A percentile compares a stretch with the other conserved stretches of the same genome.
Evolutionary conservation across 2,329 filamentous ascomycete species (phyloP).

Genomic region (Alternaria sp.): DNA sequence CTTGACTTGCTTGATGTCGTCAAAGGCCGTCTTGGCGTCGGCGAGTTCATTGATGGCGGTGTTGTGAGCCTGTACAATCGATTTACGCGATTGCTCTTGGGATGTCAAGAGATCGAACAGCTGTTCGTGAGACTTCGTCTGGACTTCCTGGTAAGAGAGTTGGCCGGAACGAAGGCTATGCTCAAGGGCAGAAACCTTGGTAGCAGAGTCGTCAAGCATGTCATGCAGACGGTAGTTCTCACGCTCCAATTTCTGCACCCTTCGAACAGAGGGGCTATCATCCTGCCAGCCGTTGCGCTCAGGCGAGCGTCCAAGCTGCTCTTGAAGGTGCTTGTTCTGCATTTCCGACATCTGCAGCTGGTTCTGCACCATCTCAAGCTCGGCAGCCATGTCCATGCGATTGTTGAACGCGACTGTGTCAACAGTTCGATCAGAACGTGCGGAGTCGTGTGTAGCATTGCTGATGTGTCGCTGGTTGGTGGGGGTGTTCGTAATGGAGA

Average conservation of each 20-base stretch:
- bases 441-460: slow-evolving; percentile 75
- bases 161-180: slow-evolving; percentile 86
- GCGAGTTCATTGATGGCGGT: slow-evolving; percentile 82
- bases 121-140: slow-evolving; percentile 92
- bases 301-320: slow-evolving; percentile 77
- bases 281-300: slow-evolving; percentile 68
- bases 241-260: slow-evolving; percentile 89
- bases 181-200: slow-evolving; percentile 89
- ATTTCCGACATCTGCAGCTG: slow-evolving; percentile 93
- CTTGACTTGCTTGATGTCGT: slow-evolving; percentile 83
- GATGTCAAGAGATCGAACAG: slow-evolving; percentile 90
- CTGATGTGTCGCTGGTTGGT: slow-evolving; percentile 70
- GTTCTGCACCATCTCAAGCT: slow-evolving; percentile 91
- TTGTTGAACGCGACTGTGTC: slow-evolving; percentile 86
- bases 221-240: slow-evolving; percentile 92
- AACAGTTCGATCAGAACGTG: slow-evolving; percentile 81
- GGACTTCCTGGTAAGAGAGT: slow-evolving; percentile 86
- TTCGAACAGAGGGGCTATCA: slow-evolving; percentile 77
- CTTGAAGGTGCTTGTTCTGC: slow-evolving; percentile 92
- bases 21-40: slow-evolving; percentile 85
- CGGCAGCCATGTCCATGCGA: slow-evolving; percentile 87
- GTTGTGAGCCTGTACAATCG: slow-evolving; percentile 83
- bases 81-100: slow-evolving; percentile 86
- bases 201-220: slow-evolving; percentile 90
- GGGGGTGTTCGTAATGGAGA: slow-evolving; percentile 79